phyloP scores from a whole-genome alignment of 352 stramenopile species.

The Pythium oligandrum region DNA sequence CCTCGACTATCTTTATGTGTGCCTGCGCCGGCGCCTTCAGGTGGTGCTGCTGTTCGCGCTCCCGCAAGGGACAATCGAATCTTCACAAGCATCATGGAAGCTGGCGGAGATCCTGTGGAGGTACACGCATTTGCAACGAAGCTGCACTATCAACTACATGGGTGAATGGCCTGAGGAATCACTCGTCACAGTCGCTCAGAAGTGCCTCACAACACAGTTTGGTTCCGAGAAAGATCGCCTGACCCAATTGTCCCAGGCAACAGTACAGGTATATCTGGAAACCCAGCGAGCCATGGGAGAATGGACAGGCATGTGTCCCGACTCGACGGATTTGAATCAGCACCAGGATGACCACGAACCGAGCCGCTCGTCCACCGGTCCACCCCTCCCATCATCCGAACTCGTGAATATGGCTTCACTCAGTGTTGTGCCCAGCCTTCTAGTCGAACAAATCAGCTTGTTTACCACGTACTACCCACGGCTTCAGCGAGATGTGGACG shows the following conservation, averaged over 20 bases:
- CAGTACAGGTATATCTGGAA: constrained; percentile 34
- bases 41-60: constrained; percentile 42
- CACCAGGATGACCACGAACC: too few relatives aligned
- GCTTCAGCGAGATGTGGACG: constrained; percentile 24
- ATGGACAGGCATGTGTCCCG: background rate
- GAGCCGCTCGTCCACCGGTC: too few relatives aligned
- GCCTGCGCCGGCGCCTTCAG: constrained; percentile 42
- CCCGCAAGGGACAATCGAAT: background rate
- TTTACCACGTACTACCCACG: constrained; percentile 29
- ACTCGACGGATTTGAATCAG: too few relatives aligned
- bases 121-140: constrained; percentile 38
- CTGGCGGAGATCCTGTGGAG: constrained; percentile 27
- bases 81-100: constrained; percentile 2
- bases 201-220: constrained; percentile 20
- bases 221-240: constrained; percentile 22
- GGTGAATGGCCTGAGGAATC: constrained; percentile 39
- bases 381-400: too few relatives aligned
- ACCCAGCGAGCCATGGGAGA: constrained; percentile 8
- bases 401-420: too few relatives aligned
- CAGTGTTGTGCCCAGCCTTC: constrained; percentile 26
- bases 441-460: constrained; percentile 50
- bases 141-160: constrained; percentile 33
- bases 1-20: constrained; percentile 40
- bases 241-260: constrained; percentile 30
- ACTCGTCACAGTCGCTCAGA: constrained; percentile 38